Percentiles rank a stretch among this genome's conserved stretches.
Conservation (phyloP, 1,284 basidiomycete genomes). For the Pseudozyma hubeiensis region DNA sequence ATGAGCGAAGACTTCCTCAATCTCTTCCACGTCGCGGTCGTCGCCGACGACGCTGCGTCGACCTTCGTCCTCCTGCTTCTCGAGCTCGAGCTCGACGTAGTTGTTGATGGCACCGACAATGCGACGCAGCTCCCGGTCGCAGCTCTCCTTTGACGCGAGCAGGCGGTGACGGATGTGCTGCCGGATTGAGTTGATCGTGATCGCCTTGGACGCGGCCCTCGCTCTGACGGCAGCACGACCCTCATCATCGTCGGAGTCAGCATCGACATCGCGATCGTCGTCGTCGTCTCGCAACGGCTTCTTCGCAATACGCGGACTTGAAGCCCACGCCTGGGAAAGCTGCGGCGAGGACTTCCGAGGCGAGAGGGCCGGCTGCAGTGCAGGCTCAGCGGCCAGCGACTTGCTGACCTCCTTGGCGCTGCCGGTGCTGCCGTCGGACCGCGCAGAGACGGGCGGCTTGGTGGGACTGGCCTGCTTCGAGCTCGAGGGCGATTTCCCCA, state of each 20-base stretch:
- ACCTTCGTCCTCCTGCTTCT: slow-evolving; percentile 75
- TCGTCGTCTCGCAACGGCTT: slow-evolving; percentile 13
- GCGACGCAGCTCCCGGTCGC: slow-evolving; percentile 91
- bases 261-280: slow-evolving; percentile 13
- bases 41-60: slow-evolving; percentile 28
- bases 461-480: slow-evolving; percentile 26
- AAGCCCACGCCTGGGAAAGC: slow-evolving; percentile 33
- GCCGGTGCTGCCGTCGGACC: slow-evolving; percentile 25
- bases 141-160: slow-evolving; percentile 91
- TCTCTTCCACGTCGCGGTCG: slow-evolving; percentile 67
- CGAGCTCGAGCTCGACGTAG: slow-evolving; percentile 89
- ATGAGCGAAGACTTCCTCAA: slow-evolving; percentile 73
- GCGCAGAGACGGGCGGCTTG: slow-evolving; percentile 29
- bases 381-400: slow-evolving; percentile 22
- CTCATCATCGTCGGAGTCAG: slow-evolving; percentile 44
- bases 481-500: slow-evolving; percentile 30
- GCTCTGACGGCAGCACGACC: slow-evolving; percentile 27
- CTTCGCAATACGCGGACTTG: slow-evolving; percentile 14
- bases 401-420: slow-evolving; percentile 24
- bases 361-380: slow-evolving; percentile 12
- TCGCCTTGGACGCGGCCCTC: slow-evolving; percentile 49
- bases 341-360: slow-evolving; percentile 31
- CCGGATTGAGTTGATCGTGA: slow-evolving; percentile 77
- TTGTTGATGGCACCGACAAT: slow-evolving; percentile 91
- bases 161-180: slow-evolving; percentile 93